Evolutionary conservation across 2,329 filamentous ascomycete species (phyloP).

Genomic region (Cladophialophora yegresii): DNA sequence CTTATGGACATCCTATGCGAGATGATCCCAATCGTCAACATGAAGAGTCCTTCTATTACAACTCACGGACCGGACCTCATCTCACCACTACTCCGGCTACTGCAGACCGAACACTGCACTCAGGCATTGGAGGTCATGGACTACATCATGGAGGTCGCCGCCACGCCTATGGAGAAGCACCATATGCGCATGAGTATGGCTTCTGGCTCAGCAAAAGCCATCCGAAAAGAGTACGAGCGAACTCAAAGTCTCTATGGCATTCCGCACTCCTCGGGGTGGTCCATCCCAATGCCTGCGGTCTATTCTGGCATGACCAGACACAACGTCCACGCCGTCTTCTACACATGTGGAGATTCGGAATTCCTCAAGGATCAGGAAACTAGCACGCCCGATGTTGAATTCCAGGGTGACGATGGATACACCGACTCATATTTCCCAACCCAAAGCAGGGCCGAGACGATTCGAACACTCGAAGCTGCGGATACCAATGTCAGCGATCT

Average conservation of each 20-base stretch:
- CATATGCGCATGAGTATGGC: slow-evolving; percentile 99
- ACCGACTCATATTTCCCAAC: slow-evolving; percentile 74
- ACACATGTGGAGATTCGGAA: slow-evolving; percentile 76
- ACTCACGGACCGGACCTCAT: slow-evolving; percentile 92
- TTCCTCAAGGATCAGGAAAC: slow-evolving; percentile 63
- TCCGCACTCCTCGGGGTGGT: slow-evolving; percentile 93
- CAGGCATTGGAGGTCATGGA: slow-evolving; percentile 90
- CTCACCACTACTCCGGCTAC: slow-evolving; percentile 80
- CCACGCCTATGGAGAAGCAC: slow-evolving; percentile 88
- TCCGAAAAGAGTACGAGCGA: slow-evolving; percentile 91
- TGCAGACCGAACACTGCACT: slow-evolving; percentile 92
- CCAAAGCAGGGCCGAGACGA: slow-evolving; percentile 76
- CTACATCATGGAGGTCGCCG: slow-evolving; percentile 91
- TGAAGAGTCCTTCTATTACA: slow-evolving; percentile 86
- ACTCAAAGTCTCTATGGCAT: slow-evolving; percentile 96
- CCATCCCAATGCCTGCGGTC: slow-evolving; percentile 86
- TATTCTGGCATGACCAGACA: slow-evolving; percentile 82
- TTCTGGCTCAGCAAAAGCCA: slow-evolving; percentile 76
- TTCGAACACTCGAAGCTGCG: slow-evolving; percentile 71
- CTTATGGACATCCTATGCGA: slow-evolving; percentile 87
- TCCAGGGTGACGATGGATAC: slow-evolving; percentile 84
- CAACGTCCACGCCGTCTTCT: slow-evolving; percentile 95
- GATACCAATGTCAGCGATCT: slow-evolving; percentile 77
- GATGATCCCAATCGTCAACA: slow-evolving; percentile 85
- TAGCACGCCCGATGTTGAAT: slow-evolving; percentile 84